Evolutionary conservation across 2,329 filamentous ascomycete species (phyloP).

Genomic region (Trichoderma sp.): DNA sequence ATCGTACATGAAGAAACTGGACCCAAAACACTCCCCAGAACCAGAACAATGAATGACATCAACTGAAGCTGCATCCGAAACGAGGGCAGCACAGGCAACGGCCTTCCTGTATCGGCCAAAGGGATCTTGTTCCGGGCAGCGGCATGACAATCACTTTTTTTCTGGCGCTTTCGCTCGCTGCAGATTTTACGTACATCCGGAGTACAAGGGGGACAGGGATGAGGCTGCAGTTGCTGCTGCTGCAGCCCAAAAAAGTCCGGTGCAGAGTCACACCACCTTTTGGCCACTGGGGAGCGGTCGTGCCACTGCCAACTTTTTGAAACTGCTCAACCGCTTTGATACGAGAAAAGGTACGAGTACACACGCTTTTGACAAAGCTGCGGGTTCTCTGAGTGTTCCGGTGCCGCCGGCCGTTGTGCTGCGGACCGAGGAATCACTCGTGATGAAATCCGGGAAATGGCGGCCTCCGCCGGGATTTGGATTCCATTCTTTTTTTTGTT

Average conservation of each 20-base stretch:
- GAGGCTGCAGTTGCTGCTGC: neutral
- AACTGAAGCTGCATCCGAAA: neutral
- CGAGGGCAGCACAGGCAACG: neutral
- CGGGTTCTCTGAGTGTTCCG: neutral
- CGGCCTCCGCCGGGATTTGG: constrained; percentile 1
- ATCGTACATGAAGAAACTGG: neutral
- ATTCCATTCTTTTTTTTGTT: neutral
- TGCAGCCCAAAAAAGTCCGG: neutral
- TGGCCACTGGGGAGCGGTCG: neutral
- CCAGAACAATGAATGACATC: constrained; percentile 12
- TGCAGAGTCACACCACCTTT: constrained; percentile 13
- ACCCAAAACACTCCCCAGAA: neutral
- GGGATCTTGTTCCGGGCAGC: constrained; percentile 10
- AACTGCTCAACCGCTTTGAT: neutral
- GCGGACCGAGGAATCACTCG: neutral
- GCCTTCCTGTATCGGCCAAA: constrained; percentile 10
- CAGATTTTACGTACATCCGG: neutral
- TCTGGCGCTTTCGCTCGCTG: neutral
- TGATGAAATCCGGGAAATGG: neutral
- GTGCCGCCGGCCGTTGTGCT: neutral
- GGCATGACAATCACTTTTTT: neutral
- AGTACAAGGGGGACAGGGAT: neutral
- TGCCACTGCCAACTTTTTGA: neutral
- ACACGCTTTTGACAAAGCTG: neutral
- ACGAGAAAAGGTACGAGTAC: neutral